Conservation (phyloP, 345 rosid species). For the Pugionium dolabratum region DNA sequence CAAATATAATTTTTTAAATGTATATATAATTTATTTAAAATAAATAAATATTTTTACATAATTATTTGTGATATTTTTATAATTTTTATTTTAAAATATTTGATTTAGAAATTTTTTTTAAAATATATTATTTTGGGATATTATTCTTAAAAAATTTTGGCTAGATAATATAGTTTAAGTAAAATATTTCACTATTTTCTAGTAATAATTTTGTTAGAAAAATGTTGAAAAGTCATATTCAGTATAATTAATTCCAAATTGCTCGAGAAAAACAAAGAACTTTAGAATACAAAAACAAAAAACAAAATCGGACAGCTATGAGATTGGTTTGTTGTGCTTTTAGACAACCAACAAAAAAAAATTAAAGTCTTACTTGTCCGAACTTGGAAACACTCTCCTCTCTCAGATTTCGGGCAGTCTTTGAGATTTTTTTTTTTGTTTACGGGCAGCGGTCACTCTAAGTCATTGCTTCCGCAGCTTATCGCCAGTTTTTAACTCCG, state of each 20-base stretch:
- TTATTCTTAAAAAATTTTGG: no score
- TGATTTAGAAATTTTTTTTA: no score
- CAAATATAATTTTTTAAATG: no score
- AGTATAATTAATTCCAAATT: conserved; percentile 8
- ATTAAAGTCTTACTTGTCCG: conserved; percentile 35
- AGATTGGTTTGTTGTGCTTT: conserved; percentile 41
- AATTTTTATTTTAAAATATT: no score
- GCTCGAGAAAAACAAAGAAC: background rate
- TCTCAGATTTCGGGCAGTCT: conserved; percentile 40
- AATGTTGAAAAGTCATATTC: conserved; percentile 17
- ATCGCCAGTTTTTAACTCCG: conserved; percentile 29
- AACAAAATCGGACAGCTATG: conserved; percentile 38
- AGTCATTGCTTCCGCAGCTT: conserved; percentile 36
- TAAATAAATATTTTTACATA: no score
- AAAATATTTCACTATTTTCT: background rate
- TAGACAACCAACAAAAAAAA: conserved; percentile 23
- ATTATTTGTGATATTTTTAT: no score
- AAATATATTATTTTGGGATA: no score
- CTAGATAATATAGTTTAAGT: no score
- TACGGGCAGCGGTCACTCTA: conserved; percentile 32
- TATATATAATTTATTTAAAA: no score
- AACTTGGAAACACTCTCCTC: conserved; percentile 26
- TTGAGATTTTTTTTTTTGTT: background rate
- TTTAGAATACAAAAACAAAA: background rate
- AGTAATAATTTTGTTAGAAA: background rate